Evolutionary conservation across 2,329 filamentous ascomycete genomes (phyloP), one percentile per base, ranked within the genome.

Genomic region (Ophiostoma piceae): DNA sequence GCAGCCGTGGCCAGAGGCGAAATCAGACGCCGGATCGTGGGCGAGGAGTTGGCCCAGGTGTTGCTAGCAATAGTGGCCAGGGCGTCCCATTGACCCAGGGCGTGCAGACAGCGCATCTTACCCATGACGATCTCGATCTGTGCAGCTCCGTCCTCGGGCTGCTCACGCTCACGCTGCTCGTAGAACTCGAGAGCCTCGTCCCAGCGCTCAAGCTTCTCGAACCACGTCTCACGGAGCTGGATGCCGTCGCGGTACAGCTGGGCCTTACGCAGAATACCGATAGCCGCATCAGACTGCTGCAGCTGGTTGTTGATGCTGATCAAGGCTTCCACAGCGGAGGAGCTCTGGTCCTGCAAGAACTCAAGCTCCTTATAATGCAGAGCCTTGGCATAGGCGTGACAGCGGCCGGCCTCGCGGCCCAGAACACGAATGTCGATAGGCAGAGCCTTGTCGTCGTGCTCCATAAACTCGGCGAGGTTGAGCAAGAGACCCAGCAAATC

Each of bases 261-360:
- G 9, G 95, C 95, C 80, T 97, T 97, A 67, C 95, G 89, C 70
- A 99, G 84, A 72, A 99, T 99, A 79, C 95, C 95, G 75, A 99
- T 98, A 60, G 95, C 96, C 41, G 95, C 96, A 80, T 99, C 95
- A 8, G 95, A 97, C 78, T 99, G 95, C 78, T 99, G 95, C 7
- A 99, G 86, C 78, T 99, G 94, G 77, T 99, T 99, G 81, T 99
- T 99, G 82, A 99, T 99, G 73, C 94, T 95, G 75, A 99, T 99
- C 71, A 99, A 83, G 8, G 96, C 96, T 79, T 99, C 95, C 0
- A 99, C 95, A 2, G 94, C 94, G 71, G 91, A 92, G 22, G 93
- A 92, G 78, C 94, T 98, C 78, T 98, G 95, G 77, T 99, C 96
- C 74, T 97, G 94, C 71, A 98, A 87, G 78, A 99, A 99, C 77